These are phyloP conservation scores for Amesomyces nigricolor DNA, from an alignment of 2,329 filamentous ascomycete genomes.

Conservation along the genomic window DNA sequence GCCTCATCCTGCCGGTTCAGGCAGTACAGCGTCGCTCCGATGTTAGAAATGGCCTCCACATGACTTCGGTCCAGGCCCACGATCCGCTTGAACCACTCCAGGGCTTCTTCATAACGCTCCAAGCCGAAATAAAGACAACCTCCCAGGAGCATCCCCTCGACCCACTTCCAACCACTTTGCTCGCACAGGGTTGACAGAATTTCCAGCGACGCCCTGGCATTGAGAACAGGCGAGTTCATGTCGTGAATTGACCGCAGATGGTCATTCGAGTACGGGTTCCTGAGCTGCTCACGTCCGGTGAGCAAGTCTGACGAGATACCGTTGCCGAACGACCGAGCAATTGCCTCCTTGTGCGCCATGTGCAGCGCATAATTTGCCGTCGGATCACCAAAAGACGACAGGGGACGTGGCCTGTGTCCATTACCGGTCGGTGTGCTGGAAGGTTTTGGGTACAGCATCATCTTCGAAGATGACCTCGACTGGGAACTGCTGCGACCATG, in stretches of 20 bases:
- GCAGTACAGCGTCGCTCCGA: conserved; percentile 82
- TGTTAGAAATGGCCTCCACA: conserved; percentile 89
- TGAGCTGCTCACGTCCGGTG: conserved; percentile 14
- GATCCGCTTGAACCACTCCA: conserved; percentile 67
- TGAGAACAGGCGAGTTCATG: conserved; percentile 40
- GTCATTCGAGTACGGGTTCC: conserved; percentile 14
- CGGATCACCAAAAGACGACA: conserved; percentile 10
- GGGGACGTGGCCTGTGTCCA: conserved; percentile 9
- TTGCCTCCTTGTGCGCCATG: conserved; percentile 23
- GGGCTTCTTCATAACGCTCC: conserved; percentile 72
- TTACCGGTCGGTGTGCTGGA: conserved; percentile 32
- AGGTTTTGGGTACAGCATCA: conserved; percentile 51
- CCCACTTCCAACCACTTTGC: conserved; percentile 80
- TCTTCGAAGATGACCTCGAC: conserved; percentile 39
- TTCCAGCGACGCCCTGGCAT: conserved; percentile 62
- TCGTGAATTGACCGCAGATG: conserved; percentile 20
- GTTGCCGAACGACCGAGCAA: conserved; percentile 19
- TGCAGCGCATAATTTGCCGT: conserved; percentile 20
- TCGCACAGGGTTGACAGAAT: conserved; percentile 70
- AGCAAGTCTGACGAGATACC: conserved; percentile 17
- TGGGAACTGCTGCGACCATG: conserved; percentile 35
- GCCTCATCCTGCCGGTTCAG: conserved; percentile 78
- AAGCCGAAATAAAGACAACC: conserved; percentile 90
- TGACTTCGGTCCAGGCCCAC: conserved; percentile 57
- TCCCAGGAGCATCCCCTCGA: conserved; percentile 85